Base-by-base conservation (phyloP, 768 basidiomycete genomes). In the Fomitopsis pulvina region DNA sequence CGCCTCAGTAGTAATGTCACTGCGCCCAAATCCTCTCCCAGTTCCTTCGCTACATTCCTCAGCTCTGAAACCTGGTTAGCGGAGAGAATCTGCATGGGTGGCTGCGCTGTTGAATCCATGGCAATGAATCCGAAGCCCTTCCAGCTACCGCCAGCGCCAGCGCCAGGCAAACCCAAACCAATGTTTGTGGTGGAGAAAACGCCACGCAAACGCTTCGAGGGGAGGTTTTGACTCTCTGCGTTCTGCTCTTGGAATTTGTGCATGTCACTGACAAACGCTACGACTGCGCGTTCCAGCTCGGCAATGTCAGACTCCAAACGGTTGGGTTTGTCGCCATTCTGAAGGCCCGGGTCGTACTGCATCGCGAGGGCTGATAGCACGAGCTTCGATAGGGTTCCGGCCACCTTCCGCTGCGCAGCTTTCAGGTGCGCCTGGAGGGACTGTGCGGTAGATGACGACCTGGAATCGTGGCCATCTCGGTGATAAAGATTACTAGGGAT, bases 331-430 rank as follows among this genome's bases (percentile, higher is more conserved):
- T 84, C 85, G 52, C 87, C 82, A 10, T 73, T 65, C 21, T 79
- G 72, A 1, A 78, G 75, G 14, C 81, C 83, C 0, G 85, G 83
- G 59, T 90, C 85, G 52, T 87, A 89, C 58, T 87, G 81, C 68
- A 90, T 84, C 0, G 93, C 92, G 43, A 95, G 85, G n/a, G 90
- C 83, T 7, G 87, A 90, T 2, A 96, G 78, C 26, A 95, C 88
- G 25, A 97, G 74, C 63, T 93, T 86, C 18, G 90, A 93, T 8
- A 95, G 71, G 0, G 91, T 92, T 7, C 91, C 88, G 2, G 91
- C 90, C 27, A 95, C 85, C 58, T 89, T 90, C 45, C 89, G 76
- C 50, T 91, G 90, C 0, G 82, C 81, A 6, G 85, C 84, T 65
- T 91, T 92, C 38, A 92, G 71, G 47, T 67, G 66, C 4, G 62